These are phyloP conservation scores for Phytophthora lateralis DNA, from an alignment of 352 stramenopile species.

Conservation along the genomic window DNA sequence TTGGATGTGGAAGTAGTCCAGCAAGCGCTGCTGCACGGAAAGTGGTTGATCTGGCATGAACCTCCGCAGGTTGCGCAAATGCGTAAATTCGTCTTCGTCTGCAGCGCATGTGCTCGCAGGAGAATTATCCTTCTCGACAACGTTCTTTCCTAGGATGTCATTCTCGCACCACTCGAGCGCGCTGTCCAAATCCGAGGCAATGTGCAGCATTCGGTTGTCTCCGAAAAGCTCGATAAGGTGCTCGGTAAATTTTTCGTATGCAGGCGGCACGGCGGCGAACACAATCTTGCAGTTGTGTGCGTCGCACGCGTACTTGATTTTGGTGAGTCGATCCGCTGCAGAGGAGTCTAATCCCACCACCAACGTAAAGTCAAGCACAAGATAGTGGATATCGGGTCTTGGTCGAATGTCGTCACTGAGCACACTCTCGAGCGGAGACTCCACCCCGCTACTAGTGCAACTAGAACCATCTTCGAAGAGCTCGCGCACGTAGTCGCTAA, in stretches of 20 bases:
- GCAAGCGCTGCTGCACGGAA: constrained; percentile 61
- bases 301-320: constrained; percentile 82
- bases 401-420: constrained; percentile 26
- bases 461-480: constrained; percentile 53
- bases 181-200: constrained; percentile 65
- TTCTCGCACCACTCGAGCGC: constrained; percentile 80
- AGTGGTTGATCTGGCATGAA: constrained; percentile 76
- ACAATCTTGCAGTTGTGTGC: constrained; percentile 68
- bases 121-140: constrained; percentile 17
- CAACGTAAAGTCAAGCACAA: constrained; percentile 93
- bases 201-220: constrained; percentile 54
- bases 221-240: constrained; percentile 64
- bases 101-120: constrained; percentile 23
- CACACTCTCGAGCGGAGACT: constrained; percentile 23
- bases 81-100: constrained; percentile 58
- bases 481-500: constrained; percentile 88
- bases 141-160: constrained; percentile 54
- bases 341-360: constrained; percentile 92
- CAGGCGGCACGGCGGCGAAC: constrained; percentile 66
- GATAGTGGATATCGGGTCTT: constrained; percentile 45
- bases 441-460: constrained; percentile 6
- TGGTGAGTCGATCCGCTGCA: constrained; percentile 73
- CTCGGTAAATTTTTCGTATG: constrained; percentile 65
- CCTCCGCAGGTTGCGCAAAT: constrained; percentile 60
- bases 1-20: constrained; percentile 76